A percentile compares a stretch with the other conserved stretches of the same genome.
Conservation (phyloP, 1,284 basidiomycete species). For the Ceratobasidium sp. region DNA sequence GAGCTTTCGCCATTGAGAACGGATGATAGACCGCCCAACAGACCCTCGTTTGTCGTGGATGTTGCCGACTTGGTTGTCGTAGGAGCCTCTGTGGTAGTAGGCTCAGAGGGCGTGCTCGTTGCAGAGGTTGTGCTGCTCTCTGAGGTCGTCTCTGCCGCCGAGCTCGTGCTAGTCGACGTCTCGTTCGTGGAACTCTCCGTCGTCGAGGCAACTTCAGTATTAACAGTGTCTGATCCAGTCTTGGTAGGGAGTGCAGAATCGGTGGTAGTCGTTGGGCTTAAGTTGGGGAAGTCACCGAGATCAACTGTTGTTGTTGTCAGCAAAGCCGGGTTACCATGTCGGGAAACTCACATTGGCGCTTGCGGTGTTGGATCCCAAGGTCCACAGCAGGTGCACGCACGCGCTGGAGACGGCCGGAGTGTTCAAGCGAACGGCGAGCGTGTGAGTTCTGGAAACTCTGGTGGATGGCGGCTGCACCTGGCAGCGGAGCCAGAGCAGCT, state of each 20-base stretch:
- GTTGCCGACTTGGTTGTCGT: neutral
- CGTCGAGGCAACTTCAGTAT: neutral
- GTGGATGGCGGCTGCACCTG: constrained; percentile 13
- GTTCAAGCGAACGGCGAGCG: constrained; percentile 22
- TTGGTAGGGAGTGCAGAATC: no score
- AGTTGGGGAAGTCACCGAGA: neutral
- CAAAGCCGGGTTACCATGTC: neutral
- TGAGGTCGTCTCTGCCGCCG: neutral
- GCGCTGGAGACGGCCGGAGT: neutral
- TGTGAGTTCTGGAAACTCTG: constrained; percentile 24
- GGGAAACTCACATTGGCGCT: neutral
- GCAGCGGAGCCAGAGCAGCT: neutral
- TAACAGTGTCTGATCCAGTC: no score
- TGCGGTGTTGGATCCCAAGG: constrained; percentile 22
- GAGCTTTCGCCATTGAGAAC: neutral
- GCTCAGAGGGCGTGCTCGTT: neutral
- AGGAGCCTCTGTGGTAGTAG: neutral
- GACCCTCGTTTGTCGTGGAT: neutral
- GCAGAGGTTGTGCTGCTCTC: neutral
- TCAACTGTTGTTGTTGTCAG: neutral
- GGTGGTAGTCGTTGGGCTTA: neutral
- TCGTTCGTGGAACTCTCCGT: neutral
- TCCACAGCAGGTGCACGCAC: constrained; percentile 9
- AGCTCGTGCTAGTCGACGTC: neutral
- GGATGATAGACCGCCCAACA: neutral